Base-by-base conservation (phyloP, 1,139 yeast genomes). In the Diutina pseudorugosa region DNA sequence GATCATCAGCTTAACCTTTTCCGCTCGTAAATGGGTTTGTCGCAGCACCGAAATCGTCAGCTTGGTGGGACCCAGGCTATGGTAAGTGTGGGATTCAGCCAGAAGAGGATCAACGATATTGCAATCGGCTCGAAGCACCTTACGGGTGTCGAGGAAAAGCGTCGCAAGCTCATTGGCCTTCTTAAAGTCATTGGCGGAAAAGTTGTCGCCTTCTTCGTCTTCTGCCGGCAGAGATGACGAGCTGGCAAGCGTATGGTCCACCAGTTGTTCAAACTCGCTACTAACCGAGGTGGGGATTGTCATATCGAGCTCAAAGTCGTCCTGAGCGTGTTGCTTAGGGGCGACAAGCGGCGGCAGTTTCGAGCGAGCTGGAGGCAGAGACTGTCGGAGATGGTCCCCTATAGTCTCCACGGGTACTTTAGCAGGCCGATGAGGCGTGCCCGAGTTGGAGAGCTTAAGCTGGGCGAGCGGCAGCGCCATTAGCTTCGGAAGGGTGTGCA, bases 1-100 rank as follows among this genome's bases (percentile, higher is more conserved):
- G 11, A 83, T 56, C 65, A 75, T 72, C 6, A 77, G 66, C 56
- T 73, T 74, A 19, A 80, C 82, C 56, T 75, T 72, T 53, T 77
- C 79, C 0, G 82, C 85, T 48, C 86, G 61, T 12, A 73, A 60
- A 54, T 41, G 54, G 50, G 43, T 60, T 52, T 3, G 59, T 58
- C 12, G 55, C 53, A 6, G 52, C 53, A 2, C 63, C 58, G 14
- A 57, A 58, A 19, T 54, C 45, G 33, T 49, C 42, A 21, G 41
- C 48, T 41, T 56, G 53, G 48, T 41, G 52, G 6, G 53, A 42
- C 21, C 53, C 57, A 51, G 54, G 41, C 52, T 43, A 8, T 52
- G 53, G 30, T 56, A 58, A 41, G 41, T 4, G 42, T 48, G 33
- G 40, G 50, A 20, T 14, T 61, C 51, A 41, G 62, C 59, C 18